Percentiles rank a stretch among this genome's conserved stretches.
phyloP scores from a whole-genome alignment of 768 basidiomycete genomes.

The Chalciporus pseudorubinellus region DNA sequence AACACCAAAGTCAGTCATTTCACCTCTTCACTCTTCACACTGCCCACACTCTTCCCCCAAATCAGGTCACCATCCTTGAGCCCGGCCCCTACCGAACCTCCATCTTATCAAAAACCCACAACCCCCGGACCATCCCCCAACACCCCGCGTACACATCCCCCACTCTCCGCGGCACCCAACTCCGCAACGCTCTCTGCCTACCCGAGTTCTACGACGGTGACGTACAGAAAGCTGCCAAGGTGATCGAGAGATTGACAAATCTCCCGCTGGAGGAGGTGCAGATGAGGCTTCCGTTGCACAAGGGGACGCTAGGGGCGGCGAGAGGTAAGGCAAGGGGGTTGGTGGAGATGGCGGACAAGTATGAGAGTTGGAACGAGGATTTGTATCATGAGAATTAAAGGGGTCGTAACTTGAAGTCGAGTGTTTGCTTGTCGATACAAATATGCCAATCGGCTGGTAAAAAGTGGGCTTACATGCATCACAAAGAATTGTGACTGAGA shows the following conservation, averaged over 20 bases:
- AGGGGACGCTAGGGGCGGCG: not conserved
- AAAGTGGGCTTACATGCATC: too few species aligned
- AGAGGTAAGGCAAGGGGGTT: slow-evolving; percentile 16
- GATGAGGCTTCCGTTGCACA: slow-evolving; percentile 14
- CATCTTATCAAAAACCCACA: not conserved
- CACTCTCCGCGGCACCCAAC: not conserved
- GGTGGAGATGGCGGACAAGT: slow-evolving; percentile 6
- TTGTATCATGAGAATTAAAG: too few species aligned
- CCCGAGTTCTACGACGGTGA: slow-evolving; percentile 10
- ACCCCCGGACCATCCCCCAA: not conserved
- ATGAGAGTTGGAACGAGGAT: slow-evolving; percentile 18
- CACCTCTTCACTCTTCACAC: too few species aligned
- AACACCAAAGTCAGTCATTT: too few species aligned
- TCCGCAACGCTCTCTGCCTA: slow-evolving; percentile 1
- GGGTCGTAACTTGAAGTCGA: too few species aligned
- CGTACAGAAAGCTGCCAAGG: slow-evolving; percentile 9
- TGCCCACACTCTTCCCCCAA: too few species aligned
- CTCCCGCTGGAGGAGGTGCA: slow-evolving; percentile 20
- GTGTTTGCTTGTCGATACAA: too few species aligned
- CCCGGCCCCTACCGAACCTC: slow-evolving; percentile 18
- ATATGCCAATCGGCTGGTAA: too few species aligned
- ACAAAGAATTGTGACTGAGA: too few species aligned
- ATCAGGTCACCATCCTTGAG: slow-evolving; percentile 21
- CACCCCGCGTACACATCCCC: slow-evolving; percentile 23
- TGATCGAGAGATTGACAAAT: slow-evolving; percentile 13